Evolutionary conservation across 2,329 filamentous ascomycete species (phyloP).

Genomic region (Colletotrichum plurivorum): DNA sequence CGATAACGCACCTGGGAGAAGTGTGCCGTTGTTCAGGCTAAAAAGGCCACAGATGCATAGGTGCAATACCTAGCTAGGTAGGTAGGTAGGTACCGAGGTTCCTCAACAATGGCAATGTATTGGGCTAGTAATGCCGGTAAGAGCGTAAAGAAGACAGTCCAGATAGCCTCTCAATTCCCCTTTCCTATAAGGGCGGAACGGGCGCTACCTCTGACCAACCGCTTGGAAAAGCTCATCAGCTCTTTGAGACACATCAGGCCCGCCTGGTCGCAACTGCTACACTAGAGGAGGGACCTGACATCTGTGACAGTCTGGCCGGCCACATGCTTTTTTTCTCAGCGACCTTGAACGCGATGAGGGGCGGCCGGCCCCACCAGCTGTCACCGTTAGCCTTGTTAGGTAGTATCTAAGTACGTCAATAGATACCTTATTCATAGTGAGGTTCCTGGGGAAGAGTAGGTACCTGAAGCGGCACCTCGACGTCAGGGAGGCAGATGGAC

Average conservation of each 20-base stretch:
- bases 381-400: neutral
- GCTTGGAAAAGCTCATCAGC: neutral
- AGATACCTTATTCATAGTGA: too few species aligned
- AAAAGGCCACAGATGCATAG: neutral
- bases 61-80: neutral
- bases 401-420: neutral
- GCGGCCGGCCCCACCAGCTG: neutral
- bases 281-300: too few species aligned
- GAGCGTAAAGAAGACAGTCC: neutral
- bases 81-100: neutral
- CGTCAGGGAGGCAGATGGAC: slow-evolving; percentile 3
- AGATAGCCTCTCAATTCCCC: neutral
- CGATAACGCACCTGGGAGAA: slow-evolving; percentile 22
- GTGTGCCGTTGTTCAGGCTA: neutral
- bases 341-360: neutral
- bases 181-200: too few species aligned
- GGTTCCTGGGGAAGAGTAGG: too few species aligned
- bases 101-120: too few species aligned
- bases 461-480: neutral
- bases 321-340: slow-evolving; percentile 29
- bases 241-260: neutral
- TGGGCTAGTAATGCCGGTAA: too few species aligned
- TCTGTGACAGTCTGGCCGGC: slow-evolving; percentile 6
- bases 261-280: neutral
- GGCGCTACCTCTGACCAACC: neutral